These are phyloP conservation scores for Sanghuangporus sanghuang DNA, from an alignment of 1,284 basidiomycete genomes.

Conservation along the genomic window DNA sequence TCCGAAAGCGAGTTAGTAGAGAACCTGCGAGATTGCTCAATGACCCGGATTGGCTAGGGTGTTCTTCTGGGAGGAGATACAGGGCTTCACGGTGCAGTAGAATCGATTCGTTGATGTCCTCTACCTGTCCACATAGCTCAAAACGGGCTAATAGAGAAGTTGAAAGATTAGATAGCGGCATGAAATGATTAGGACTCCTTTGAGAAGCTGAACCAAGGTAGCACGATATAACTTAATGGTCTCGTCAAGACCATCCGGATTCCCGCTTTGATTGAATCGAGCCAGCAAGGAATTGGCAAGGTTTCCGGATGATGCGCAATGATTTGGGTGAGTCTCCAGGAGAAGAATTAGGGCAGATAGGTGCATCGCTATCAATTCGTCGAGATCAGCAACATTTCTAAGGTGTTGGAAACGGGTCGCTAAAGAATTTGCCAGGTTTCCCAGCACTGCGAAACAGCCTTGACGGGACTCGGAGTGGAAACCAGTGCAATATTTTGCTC, in stretches of 20 bases:
- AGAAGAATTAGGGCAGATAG: not conserved
- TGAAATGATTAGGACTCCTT: not conserved
- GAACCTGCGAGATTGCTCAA: not conserved
- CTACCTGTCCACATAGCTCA: not conserved
- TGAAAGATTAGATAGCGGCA: not conserved
- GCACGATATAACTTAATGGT: not conserved
- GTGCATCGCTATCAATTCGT: not conserved
- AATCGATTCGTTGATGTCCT: not conserved
- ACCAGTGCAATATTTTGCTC: too few species aligned
- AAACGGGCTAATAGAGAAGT: not conserved
- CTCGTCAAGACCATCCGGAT: not conserved
- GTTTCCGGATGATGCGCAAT: not conserved
- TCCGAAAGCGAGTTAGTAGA: not conserved
- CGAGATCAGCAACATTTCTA: too few species aligned
- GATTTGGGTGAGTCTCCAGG: not conserved
- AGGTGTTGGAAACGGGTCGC: too few species aligned
- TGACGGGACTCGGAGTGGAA: too few species aligned
- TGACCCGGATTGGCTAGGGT: not conserved
- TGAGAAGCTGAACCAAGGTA: not conserved
- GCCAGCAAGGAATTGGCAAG: not conserved
- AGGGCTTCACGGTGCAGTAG: not conserved
- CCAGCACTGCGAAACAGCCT: too few species aligned
- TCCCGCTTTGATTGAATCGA: not conserved
- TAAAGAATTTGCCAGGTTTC: too few species aligned
- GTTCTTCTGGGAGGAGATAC: not conserved